A percentile compares a stretch with the other conserved stretches of the same genome.
phyloP scores from a whole-genome alignment of 23 red algal species.

The Chondrus crispus region DNA sequence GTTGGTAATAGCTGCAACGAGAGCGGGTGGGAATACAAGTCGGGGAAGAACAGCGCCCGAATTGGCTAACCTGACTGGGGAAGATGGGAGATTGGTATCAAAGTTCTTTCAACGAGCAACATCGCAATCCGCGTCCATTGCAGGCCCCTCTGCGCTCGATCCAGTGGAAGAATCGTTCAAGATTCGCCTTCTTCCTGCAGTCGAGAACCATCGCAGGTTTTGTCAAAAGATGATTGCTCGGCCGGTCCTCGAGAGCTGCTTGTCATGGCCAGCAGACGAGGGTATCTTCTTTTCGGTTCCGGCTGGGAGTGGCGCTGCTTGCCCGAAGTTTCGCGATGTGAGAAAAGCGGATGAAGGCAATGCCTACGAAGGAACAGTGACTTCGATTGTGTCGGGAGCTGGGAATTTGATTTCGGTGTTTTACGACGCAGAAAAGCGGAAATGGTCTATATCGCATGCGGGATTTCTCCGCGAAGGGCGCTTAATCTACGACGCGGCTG shows the following conservation, averaged over 20 bases:
- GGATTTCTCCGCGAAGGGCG: neutral
- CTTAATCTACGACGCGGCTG: neutral
- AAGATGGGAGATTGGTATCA: slow-evolving; percentile 1
- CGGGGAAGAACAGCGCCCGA: neutral
- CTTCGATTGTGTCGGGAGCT: neutral
- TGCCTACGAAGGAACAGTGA: neutral
- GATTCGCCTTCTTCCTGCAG: neutral
- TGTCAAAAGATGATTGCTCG: neutral
- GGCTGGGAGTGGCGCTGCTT: neutral
- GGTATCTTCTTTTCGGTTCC: neutral
- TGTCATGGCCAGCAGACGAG: too few species aligned
- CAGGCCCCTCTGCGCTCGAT: neutral
- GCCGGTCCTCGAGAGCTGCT: neutral
- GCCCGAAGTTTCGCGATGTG: neutral
- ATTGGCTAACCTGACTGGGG: neutral
- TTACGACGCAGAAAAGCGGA: neutral
- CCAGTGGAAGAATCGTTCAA: neutral
- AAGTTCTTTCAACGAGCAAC: slow-evolving; percentile 26
- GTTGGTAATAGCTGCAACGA: slow-evolving; percentile 41
- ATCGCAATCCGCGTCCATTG: too few species aligned
- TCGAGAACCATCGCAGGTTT: neutral
- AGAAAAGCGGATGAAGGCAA: neutral
- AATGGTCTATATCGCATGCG: neutral
- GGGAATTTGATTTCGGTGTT: neutral
- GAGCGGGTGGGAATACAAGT: slow-evolving; percentile 13